Percentiles rank a stretch among this genome's conserved stretches.
Conservation (phyloP, 2,329 filamentous ascomycete genomes). For the Gliomastix tumulicola region DNA sequence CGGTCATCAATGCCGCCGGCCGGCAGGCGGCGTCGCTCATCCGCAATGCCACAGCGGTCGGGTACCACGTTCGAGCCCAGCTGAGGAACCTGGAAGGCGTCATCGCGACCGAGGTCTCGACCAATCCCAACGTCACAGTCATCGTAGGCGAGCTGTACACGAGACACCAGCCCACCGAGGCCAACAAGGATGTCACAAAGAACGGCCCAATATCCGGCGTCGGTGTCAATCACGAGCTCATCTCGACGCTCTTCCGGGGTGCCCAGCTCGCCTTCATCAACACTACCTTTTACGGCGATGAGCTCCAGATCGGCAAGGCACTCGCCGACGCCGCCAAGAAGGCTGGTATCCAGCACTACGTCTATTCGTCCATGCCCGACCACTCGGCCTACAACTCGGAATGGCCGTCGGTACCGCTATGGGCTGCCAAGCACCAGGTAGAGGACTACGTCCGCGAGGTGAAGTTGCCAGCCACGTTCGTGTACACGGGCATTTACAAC, state of each 20-base stretch:
- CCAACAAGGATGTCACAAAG: slow-evolving; percentile 57
- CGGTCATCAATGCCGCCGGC: slow-evolving; percentile 92
- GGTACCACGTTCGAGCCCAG: slow-evolving; percentile 89
- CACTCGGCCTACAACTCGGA: slow-evolving; percentile 69
- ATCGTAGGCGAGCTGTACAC: slow-evolving; percentile 59
- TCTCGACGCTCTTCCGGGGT: slow-evolving; percentile 73
- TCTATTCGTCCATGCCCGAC: slow-evolving; percentile 97
- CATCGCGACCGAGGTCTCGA: slow-evolving; percentile 78
- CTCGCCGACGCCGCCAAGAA: slow-evolving; percentile 84
- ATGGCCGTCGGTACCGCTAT: slow-evolving; percentile 83
- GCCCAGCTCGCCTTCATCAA: slow-evolving; percentile 94
- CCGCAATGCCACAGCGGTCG: slow-evolving; percentile 86
- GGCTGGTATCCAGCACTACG: slow-evolving; percentile 79
- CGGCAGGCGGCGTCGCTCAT: slow-evolving; percentile 94
- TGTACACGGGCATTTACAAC: slow-evolving; percentile 97
- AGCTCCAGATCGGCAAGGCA: slow-evolving; percentile 80
- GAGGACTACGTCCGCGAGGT: slow-evolving; percentile 86
- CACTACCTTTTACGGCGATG: slow-evolving; percentile 94
- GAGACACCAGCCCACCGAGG: slow-evolving; percentile 41
- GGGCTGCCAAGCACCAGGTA: slow-evolving; percentile 87
- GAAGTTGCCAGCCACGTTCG: slow-evolving; percentile 79
- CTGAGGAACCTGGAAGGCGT: slow-evolving; percentile 80
- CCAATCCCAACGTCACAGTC: slow-evolving; percentile 68
- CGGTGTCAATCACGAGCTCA: slow-evolving; percentile 65
- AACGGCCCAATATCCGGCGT: slow-evolving; percentile 56